Evolutionary conservation across 2,329 filamentous ascomycete species (phyloP).

Genomic region (Colletotrichum camelliae): DNA sequence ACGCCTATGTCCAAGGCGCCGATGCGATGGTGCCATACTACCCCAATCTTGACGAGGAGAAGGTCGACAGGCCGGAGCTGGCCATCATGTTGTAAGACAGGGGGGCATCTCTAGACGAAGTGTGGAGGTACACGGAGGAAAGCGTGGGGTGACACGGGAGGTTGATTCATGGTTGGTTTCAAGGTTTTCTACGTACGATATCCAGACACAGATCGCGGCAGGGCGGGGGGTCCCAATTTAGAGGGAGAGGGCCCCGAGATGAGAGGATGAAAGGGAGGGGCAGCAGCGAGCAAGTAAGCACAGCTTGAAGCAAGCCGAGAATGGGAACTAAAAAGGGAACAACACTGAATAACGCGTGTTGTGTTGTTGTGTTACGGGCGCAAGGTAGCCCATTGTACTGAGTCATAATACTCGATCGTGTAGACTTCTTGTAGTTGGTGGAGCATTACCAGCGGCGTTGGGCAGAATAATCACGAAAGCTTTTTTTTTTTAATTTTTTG

Average conservation of each 20-base stretch:
- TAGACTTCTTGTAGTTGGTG: not conserved
- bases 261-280: not conserved
- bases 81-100: slow-evolving; percentile 75
- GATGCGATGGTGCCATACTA: slow-evolving; percentile 98
- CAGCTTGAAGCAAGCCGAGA: not conserved
- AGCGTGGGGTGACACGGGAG: not conserved
- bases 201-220: not conserved
- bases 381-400: slow-evolving; percentile 16
- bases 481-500: not conserved
- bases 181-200: slow-evolving; percentile 2
- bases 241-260: not conserved
- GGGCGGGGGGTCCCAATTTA: not conserved
- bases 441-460: not conserved
- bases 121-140: not conserved
- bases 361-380: not conserved
- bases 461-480: not conserved
- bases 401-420: slow-evolving; percentile 21
- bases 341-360: not conserved
- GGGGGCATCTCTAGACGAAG: not conserved
- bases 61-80: slow-evolving; percentile 79
- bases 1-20: slow-evolving; percentile 91
- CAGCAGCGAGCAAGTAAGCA: not conserved
- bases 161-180: not conserved
- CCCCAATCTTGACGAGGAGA: slow-evolving; percentile 82
- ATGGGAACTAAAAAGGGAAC: not conserved